Base-by-base conservation (phyloP, 257 asterid genomes). In the Ligustrum vulgare region DNA sequence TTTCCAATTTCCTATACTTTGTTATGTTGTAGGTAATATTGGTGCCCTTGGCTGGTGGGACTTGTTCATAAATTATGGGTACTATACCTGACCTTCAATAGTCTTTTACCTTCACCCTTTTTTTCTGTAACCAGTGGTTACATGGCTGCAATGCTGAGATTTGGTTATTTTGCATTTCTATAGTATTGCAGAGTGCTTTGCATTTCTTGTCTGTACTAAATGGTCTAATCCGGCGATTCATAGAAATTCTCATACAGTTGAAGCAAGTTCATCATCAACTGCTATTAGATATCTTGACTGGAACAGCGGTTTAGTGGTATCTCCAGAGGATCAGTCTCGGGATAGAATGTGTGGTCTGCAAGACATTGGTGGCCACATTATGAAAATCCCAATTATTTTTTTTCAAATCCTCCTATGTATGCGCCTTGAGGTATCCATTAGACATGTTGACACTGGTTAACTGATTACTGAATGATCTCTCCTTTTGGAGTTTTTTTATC, bases 41-140 rank as follows among this genome's bases (percentile, higher is more conserved):
- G 91, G 83, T 74, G 86, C 97, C 81, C 89, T 95, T 65, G 94
- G 98, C 75, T 95, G 99, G 99, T 95, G 99, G 99, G 99, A 91
- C 86, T 85, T 95, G 83, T 91, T 93, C 85, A 89, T 95, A 79
- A 95, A 93, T 87, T 91, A 83, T 78, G 97, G 98, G 99, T 93
- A 93, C 60, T 35, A 33, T 78, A 70, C 45, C 72, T 45, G 25
- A 23, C 49, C 74, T 73, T 65, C 64, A 41, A 54, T 73, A 54
- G n/a, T 76, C 49, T 64, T 76, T 78, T 39, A 58, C 71, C 70
- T 75, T 64, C 77, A 72, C 0, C 54, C 36, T 45, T 75, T 80
- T n/a, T 69, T 36, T 62, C 67, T 79, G 71, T 37, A 54, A 22
- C 79, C 35, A 33, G 70, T 58, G 79, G 70, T 76, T 77, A 78